Percentiles rank a stretch among this genome's conserved stretches.
Conservation (phyloP, 2,329 filamentous ascomycete genomes). For the Fonsecaea pugnacius region DNA sequence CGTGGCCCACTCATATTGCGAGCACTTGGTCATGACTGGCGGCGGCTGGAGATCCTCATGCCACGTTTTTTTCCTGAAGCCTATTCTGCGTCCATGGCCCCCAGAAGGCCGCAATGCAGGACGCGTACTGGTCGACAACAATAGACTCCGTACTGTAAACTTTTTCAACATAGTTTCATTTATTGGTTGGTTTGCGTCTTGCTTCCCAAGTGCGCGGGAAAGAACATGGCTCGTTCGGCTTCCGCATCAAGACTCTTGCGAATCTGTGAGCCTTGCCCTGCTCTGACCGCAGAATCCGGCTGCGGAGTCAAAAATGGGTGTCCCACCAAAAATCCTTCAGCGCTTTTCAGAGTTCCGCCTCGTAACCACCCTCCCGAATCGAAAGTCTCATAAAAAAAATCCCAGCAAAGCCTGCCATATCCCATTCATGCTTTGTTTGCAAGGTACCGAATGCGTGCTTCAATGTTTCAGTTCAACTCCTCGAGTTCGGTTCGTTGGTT, state of each 20-base stretch:
- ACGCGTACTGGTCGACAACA: constrained; percentile 11
- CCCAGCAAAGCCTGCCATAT: constrained; percentile 5
- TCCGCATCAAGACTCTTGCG: constrained; percentile 5
- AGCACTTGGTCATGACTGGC: constrained; percentile 6
- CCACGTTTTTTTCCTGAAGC: constrained; percentile 21
- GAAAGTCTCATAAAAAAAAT: constrained; percentile 15
- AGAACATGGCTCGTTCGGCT: not conserved
- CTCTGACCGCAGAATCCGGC: constrained; percentile 21
- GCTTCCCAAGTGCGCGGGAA: not conserved
- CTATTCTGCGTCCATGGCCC: constrained; percentile 7
- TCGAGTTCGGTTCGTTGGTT: constrained; percentile 20
- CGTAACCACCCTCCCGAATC: constrained; percentile 7
- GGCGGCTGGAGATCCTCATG: constrained; percentile 22
- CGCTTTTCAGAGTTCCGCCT: constrained; percentile 27
- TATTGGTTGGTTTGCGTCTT: constrained; percentile 10
- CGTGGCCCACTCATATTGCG: constrained; percentile 16
- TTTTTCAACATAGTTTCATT: constrained; percentile 10
- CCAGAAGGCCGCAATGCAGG: not conserved
- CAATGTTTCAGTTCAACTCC: constrained; percentile 16
- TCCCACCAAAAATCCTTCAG: constrained; percentile 1
- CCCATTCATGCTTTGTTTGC: constrained; percentile 15
- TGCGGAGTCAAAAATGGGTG: constrained; percentile 18
- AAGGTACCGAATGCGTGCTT: constrained; percentile 1
- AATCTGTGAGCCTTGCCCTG: constrained; percentile 13
- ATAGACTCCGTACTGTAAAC: not conserved